phyloP scores from a whole-genome alignment of 805 yeast genomes.

The Candida boidinii region DNA sequence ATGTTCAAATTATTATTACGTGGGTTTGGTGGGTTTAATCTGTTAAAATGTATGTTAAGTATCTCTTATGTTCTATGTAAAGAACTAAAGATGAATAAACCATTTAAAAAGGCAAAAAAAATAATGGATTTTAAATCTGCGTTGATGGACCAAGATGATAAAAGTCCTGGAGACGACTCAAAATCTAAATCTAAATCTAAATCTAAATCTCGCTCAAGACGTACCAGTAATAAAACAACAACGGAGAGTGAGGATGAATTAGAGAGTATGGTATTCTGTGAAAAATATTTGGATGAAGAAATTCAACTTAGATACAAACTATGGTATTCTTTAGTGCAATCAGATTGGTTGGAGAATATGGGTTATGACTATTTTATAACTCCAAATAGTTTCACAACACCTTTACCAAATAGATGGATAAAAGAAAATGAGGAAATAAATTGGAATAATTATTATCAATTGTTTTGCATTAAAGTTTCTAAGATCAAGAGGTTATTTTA shows the following conservation, averaged over 20 bases:
- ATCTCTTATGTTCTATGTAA: constrained; percentile 13
- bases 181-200: no score
- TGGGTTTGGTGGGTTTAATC: constrained; percentile 22
- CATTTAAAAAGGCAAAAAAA: no score
- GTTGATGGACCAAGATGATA: no score
- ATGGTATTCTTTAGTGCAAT: constrained; percentile 23
- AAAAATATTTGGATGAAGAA: constrained; percentile 2
- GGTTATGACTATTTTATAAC: constrained; percentile 16
- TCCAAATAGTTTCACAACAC: constrained; percentile 14
- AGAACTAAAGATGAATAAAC: no score
- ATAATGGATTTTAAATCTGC: no score
- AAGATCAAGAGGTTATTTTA: constrained; percentile 19
- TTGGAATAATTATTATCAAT: constrained; percentile 17
- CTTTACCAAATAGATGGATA: constrained; percentile 17
- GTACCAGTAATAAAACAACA: no score
- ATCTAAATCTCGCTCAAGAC: no score
- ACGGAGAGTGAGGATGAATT: constrained; percentile 16
- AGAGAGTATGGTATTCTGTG: constrained; percentile 2
- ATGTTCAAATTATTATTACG: constrained; percentile 19
- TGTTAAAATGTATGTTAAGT: constrained; percentile 17
- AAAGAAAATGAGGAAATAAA: constrained; percentile 6
- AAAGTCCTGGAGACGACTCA: no score
- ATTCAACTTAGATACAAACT: constrained; percentile 7
- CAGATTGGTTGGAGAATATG: constrained; percentile 26
- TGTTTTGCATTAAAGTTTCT: constrained; percentile 14